Percentiles rank a stretch among this genome's conserved stretches.
These are phyloP conservation scores for Candida anglica DNA, from an alignment of 805 yeast species.

Conservation along the genomic window DNA sequence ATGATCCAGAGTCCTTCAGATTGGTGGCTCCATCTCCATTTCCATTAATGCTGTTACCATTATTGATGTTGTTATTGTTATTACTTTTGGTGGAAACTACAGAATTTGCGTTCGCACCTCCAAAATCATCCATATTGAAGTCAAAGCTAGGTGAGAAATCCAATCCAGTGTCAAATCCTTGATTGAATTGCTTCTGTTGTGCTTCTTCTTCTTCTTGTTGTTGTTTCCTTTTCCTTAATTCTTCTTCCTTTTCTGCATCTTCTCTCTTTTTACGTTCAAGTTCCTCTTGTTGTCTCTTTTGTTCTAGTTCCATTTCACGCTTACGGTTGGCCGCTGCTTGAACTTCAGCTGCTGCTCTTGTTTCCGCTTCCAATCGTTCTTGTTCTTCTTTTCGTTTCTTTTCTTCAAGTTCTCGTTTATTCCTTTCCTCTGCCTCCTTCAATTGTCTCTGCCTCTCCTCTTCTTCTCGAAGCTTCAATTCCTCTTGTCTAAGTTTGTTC, in stretches of 20 bases:
- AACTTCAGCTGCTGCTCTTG: slow-evolving; percentile 13
- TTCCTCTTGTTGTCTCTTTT: slow-evolving; percentile 12
- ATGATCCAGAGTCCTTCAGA: no score
- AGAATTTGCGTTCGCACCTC: neutral
- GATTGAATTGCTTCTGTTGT: slow-evolving; percentile 7
- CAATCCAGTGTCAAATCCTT: slow-evolving; percentile 2
- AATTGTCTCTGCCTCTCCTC: slow-evolving; percentile 22
- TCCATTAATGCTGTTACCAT: slow-evolving; percentile 1
- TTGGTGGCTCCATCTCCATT: slow-evolving; percentile 2
- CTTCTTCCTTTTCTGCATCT: slow-evolving; percentile 12
- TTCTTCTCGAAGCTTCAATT: slow-evolving; percentile 33
- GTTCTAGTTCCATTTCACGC: slow-evolving; percentile 12
- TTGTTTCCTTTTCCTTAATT: no score
- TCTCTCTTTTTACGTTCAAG: slow-evolving; percentile 14
- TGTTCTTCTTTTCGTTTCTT: slow-evolving; percentile 11
- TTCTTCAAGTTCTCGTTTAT: slow-evolving; percentile 17
- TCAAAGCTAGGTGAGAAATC: slow-evolving; percentile 21
- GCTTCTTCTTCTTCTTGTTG: slow-evolving; percentile 10
- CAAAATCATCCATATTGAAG: slow-evolving; percentile 20
- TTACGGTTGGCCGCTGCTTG: slow-evolving; percentile 13
- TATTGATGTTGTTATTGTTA: slow-evolving; percentile 3
- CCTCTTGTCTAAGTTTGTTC: slow-evolving; percentile 39
- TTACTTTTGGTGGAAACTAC: neutral
- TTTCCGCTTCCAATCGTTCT: slow-evolving; percentile 16
- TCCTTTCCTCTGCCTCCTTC: slow-evolving; percentile 24